These are phyloP conservation scores for Emergomyces orientalis DNA, from an alignment of 2,329 filamentous ascomycete genomes.

Conservation along the genomic window DNA sequence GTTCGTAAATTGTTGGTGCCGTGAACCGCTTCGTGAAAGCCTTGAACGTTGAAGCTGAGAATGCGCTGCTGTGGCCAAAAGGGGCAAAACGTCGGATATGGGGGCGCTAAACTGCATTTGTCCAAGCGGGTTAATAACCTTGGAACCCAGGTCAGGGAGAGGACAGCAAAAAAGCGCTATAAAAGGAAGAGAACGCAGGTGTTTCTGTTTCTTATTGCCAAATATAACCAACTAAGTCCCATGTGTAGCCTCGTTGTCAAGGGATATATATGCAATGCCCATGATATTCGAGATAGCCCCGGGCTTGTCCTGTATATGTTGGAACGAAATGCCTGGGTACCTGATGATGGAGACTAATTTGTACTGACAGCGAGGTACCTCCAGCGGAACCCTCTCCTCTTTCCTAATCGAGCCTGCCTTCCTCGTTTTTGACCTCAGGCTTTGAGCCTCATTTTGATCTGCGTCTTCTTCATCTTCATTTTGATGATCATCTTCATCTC, in stretches of 20 bases:
- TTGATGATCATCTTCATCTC: background rate
- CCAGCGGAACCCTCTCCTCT: background rate
- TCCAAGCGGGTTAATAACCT: background rate
- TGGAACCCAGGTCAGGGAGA: too few relatives aligned
- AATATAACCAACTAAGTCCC: background rate
- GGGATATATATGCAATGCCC: background rate
- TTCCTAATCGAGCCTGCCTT: background rate
- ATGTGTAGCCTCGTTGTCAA: too few relatives aligned
- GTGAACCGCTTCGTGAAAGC: background rate
- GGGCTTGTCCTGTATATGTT: background rate
- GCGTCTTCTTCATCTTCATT: background rate
- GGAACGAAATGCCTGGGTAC: background rate
- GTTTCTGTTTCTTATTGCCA: background rate
- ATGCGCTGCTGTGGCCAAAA: background rate
- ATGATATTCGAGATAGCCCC: background rate
- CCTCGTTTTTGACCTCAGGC: background rate
- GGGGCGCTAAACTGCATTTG: background rate
- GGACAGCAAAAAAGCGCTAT: background rate
- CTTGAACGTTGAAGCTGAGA: background rate
- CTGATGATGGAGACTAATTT: background rate
- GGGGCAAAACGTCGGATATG: background rate
- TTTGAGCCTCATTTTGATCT: background rate
- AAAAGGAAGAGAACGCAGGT: background rate
- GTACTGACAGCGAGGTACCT: background rate
- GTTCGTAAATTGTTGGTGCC: background rate